Base-by-base conservation (phyloP, 2,329 filamentous ascomycete species). In the Aspergillus carbonarius region DNA sequence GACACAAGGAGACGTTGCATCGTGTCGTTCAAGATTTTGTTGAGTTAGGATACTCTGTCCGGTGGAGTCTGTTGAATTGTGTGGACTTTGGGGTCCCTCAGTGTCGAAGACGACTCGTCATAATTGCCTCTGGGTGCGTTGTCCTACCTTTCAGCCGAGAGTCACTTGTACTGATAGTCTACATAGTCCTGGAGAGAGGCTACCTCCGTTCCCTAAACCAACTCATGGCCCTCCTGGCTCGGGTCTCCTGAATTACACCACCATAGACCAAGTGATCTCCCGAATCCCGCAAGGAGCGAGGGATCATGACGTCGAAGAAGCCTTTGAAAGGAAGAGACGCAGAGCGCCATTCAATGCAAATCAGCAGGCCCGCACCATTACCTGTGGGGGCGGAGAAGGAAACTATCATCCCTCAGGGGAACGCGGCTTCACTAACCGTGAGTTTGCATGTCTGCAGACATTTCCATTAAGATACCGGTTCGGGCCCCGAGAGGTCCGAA, bases 381-480 rank as follows among this genome's bases (percentile, higher is more conserved):
- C 88, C 0, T 87, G 84, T 9, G 72, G 70, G 10, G 82, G 83
- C 0, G 86, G 87, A 0, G 82, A 83, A 0, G 77, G 80, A 2
- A 85, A 88, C 32, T 85, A 87, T 54, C 88, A 93, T 66, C 90
- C 86, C 1, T 82, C 76, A 20, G 91, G 90, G 0, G 73, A 66
- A 1, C 76, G 91, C 0, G 78, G 81, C 0, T 88, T 89, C 49
- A 93, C 88, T 0, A 70, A 84, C 4, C 81, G 88, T 1, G 91
- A 96, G 69, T 81, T 85, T 23, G 89, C 90, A 0, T 80, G 80
- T 2, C 70, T 95, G 0, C 88, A 92, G 63, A 87, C 87, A 0
- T 95, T 95, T 54, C 88, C 89, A 0, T 60, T 74, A 0, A 69
- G 76, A 2, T 88, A 91, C 69, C 70, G 71, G 0, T 93, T 93